Evolutionary conservation across 257 asterid species (phyloP).

Genomic region (Solanum acaule): DNA sequence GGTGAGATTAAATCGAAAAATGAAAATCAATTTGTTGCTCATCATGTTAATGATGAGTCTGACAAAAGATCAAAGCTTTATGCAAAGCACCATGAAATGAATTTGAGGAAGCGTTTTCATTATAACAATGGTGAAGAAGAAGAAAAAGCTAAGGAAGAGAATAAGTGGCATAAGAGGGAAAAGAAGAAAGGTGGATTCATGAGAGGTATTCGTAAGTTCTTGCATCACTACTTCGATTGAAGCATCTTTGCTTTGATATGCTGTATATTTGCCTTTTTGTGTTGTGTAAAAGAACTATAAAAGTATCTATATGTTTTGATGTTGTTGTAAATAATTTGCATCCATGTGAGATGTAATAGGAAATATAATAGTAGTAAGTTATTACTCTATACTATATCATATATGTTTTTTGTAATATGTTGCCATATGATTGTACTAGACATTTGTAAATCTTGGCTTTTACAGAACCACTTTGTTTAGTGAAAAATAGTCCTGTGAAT

Average conservation of each 20-base stretch:
- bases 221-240: conserved; percentile 12
- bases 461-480: background rate
- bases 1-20: background rate
- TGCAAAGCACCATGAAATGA: background rate
- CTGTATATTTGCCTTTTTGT: background rate
- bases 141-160: background rate
- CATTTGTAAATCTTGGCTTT: background rate
- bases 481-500: background rate
- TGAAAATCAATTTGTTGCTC: background rate
- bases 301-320: background rate
- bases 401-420: background rate
- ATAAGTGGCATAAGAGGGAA: background rate
- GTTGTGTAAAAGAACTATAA: background rate
- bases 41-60: background rate
- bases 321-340: background rate
- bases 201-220: conserved; percentile 44
- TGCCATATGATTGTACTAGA: background rate
- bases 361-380: background rate
- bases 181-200: conserved; percentile 20
- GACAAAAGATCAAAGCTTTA: background rate
- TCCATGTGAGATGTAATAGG: conserved; percentile 18
- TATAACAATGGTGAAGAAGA: background rate
- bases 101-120: background rate
- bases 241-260: background rate
- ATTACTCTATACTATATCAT: background rate